A percentile compares a stretch with the other conserved stretches of the same genome.
These are phyloP conservation scores for Candida silvicultrix DNA, from an alignment of 805 yeast species.

Conservation along the genomic window DNA sequence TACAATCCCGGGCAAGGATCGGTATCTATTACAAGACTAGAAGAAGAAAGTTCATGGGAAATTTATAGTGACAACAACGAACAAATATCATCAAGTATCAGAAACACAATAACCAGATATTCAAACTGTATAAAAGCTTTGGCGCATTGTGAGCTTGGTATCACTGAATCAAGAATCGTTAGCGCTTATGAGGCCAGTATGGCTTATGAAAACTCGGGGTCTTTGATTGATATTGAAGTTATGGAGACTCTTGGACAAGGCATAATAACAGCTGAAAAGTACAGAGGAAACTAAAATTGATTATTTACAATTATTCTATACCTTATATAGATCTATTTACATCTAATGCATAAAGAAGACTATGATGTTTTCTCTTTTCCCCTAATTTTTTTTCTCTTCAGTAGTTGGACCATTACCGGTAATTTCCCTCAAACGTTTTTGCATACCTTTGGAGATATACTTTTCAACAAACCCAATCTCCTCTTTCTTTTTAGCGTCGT, in stretches of 20 bases:
- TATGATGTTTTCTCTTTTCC: not conserved
- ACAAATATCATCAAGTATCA: constrained; percentile 48
- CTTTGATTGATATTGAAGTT: constrained; percentile 61
- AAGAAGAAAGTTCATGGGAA: constrained; percentile 92
- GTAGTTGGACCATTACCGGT: constrained; percentile 1
- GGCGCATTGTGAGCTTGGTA: constrained; percentile 79
- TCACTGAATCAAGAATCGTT: constrained; percentile 72
- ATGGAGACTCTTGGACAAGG: constrained; percentile 73
- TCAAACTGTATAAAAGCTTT: constrained; percentile 78
- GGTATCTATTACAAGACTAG: constrained; percentile 74
- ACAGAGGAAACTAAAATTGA: constrained; percentile 47
- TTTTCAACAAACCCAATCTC: constrained; percentile 47
- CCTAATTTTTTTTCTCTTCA: not conserved
- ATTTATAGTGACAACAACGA: constrained; percentile 91
- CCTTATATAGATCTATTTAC: not conserved
- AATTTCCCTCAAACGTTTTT: constrained; percentile 18
- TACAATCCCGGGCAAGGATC: constrained; percentile 55
- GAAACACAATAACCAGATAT: constrained; percentile 78
- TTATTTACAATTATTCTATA: not conserved
- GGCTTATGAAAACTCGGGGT: constrained; percentile 66
- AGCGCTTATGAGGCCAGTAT: constrained; percentile 87
- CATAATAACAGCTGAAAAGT: constrained; percentile 62
- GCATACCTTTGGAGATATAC: constrained; percentile 35
- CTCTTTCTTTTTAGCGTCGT: constrained; percentile 44
- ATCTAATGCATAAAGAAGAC: not conserved